Base-by-base conservation (phyloP, 345 rosid species). In the Aegle marmelos region DNA sequence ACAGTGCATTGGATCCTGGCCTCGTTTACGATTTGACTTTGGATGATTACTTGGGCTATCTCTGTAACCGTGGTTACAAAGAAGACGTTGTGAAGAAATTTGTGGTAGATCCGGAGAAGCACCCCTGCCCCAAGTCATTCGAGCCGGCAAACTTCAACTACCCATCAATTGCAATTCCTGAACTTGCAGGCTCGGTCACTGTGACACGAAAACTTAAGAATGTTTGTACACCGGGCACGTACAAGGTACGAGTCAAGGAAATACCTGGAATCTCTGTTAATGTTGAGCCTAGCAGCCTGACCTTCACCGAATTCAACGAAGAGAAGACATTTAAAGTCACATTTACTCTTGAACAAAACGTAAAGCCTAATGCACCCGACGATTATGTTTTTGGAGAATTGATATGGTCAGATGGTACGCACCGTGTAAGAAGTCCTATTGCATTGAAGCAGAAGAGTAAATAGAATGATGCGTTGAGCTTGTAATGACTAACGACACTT, bases 101-200 rank as follows among this genome's bases (percentile, higher is more conserved):
- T 45, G 50, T 45, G 17, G 50, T 45, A 13, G 50, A 45, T 45
- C n/a, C 27, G 1, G 45, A 34, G 14, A 65, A 19, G 25, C 77
- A 82, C 81, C 2, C 30, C 9, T 88, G 92, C 54, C 83, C 86
- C 0, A 50, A 81, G 53, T 54, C 79, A 2, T 81, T 72, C 72
- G 73, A 36, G 1, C 1, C 85, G 9, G 45, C 30, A 6, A 70
- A 84, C 62, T 83, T 89, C 64, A 91, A 91, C 88, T 86, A 89
- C 80, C 92, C 94, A 14, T 87, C 92, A 9, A 82, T 91, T 70
- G 11, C 87, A 19, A 70, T 87, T 70, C 79, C 78, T 1, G 25
- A 69, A 11, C 87, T 89, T 2, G 48, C 17, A 1, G 77, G 59
- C 68, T 17, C 77, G 0, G 27, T 53, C 7, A 81, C 24, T 11